Conservation (phyloP, 2,329 filamentous ascomycete genomes). For the Cercospora sp. region DNA sequence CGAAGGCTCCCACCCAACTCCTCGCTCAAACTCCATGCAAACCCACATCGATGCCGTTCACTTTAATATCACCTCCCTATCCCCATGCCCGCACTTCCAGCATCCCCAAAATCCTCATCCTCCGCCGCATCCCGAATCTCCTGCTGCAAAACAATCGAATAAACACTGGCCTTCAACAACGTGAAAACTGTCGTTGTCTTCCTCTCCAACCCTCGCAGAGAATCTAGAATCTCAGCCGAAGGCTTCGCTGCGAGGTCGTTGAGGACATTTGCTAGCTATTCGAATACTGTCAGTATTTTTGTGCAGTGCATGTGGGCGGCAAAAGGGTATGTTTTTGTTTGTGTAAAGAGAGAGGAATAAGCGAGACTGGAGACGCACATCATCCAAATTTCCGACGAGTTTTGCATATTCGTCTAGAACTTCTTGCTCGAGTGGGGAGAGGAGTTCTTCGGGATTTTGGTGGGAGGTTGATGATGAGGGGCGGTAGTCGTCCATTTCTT, state of each 20-base stretch:
- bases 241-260: constrained; percentile 65
- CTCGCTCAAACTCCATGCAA: background rate
- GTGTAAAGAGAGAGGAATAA: background rate
- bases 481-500: constrained; percentile 20
- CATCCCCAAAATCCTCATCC: background rate
- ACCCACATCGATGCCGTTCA: background rate
- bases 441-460: constrained; percentile 24
- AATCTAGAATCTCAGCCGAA: constrained; percentile 76
- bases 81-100: constrained; percentile 1
- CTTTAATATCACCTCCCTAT: background rate
- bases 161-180: constrained; percentile 94
- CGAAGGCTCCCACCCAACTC: background rate
- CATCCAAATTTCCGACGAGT: constrained; percentile 86
- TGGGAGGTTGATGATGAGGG: constrained; percentile 6
- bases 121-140: constrained; percentile 73
- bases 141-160: constrained; percentile 97
- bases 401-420: constrained; percentile 91
- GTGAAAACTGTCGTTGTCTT: constrained; percentile 96
- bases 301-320: constrained; percentile 28
- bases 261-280: constrained; percentile 58
- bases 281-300: background rate
- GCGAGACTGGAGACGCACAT: constrained; percentile 54
- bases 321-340: background rate
- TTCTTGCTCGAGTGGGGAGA: constrained; percentile 85
- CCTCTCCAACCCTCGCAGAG: constrained; percentile 81